Base-by-base conservation (phyloP, 2,329 filamentous ascomycete genomes). In the Trichoderma sp. region DNA sequence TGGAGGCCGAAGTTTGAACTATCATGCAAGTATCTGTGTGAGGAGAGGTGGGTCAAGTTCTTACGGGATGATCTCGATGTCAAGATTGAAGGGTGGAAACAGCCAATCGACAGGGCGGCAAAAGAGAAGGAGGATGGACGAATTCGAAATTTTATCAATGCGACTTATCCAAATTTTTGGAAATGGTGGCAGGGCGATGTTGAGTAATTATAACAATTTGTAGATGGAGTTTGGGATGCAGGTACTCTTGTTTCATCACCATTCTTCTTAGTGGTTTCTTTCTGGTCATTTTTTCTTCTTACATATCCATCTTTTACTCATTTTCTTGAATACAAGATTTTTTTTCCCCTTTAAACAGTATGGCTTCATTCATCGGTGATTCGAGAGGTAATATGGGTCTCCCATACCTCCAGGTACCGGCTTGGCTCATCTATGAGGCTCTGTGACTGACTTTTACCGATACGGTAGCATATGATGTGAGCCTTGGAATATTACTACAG, bases 21-120 rank as follows among this genome's bases (percentile, higher is more conserved):
- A 39, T 61, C 34, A 32, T 71, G 68, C 61, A 71, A 61, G 57
- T 61, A 62, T 32, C 57, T 73, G 13, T 71, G 68, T 17, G 71
- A 73, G 34, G 63, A 59, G 32, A 36, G 34, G 17, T 70, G 67
- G 67, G 28, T 55, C 36, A 65, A 17, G 11, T n/a, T 65, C 17
- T 32, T 65, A 2, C 26, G n/a, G 23, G 13, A 65, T 3, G 39
- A 65, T 17, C 6, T 65, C 15, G 43, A 43, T 13, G 28, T 53
- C 39, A 65, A 26, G 43, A 28, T 65, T 23, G 39, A 12, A 23
- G 62, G 62, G 9, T 53, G 43, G 62, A 15, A 32, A 13, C 28
- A 53, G 6, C 62, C 62, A 15, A 65, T 65, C n/a, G 43, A 65
- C n/a, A 50, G 62, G 17, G 62, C 43, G n/a, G 62, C 4, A 15